Base-by-base conservation (phyloP, 1,284 basidiomycete genomes). In the Thelephora terrestris region DNA sequence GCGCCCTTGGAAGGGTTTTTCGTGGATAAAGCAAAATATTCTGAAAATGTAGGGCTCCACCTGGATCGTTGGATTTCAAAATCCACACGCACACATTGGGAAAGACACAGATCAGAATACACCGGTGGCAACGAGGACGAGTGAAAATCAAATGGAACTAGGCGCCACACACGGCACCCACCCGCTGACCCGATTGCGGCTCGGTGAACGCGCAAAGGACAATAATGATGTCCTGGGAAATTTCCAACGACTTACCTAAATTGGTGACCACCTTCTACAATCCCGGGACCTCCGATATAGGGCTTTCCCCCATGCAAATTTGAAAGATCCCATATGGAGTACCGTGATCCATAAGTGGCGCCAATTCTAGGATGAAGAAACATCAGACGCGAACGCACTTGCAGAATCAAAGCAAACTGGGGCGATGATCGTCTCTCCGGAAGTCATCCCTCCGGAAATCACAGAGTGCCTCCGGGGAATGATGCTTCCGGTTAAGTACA, bases 31-130 rank as follows among this genome's bases (percentile, higher is more conserved):
- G 81, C 85, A 63, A 89, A 89, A 56, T 80, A 79, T 48, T 84
- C 79, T 5, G 82, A 73, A 58, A 75, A 76, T 5, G 80, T 81
- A n/a, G 74, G 76, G 55, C 80, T 87, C 85, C 85, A 89, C 47
- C 85, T 86, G 52, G 23, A 20, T 21, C 5, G 23, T 40, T 32
- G 29, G 29, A 32, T 32, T 32, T 32, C 14, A 12, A 32, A 32
- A 32, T 32, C 29, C 32, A 45, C 49, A 47, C 10, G 27, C 44
- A 14, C 18, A 36, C 27, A 46, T 38, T 58, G 49, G 52, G 46
- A 42, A 51, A 50, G 23, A 36, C 27, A 18, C 43, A 43, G 12
- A 42, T 42, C 25, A 42, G 25, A 25, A 42, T 25, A n/a, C 5
- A n/a, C 21, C 16, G n/a, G 39, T 21, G 10, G 17, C 20, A 25